Base-by-base conservation (phyloP, 2,329 filamentous ascomycete species). In the Colletotrichum sp. region DNA sequence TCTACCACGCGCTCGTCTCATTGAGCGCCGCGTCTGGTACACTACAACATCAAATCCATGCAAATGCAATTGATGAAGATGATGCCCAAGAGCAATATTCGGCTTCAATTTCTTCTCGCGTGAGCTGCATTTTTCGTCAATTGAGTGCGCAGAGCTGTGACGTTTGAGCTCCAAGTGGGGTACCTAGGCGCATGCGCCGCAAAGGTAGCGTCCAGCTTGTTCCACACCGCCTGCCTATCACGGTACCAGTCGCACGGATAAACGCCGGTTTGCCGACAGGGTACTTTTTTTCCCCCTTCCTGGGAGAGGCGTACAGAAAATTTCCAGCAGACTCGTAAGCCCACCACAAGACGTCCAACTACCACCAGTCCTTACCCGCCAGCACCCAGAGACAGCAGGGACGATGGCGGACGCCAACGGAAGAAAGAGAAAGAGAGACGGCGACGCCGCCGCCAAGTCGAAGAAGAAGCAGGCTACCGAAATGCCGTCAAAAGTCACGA, bases 341-440 rank as follows among this genome's bases (percentile, higher is more conserved):
- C 61, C 30, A 58, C 66, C 55, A 76, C 64, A 61, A 71, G 61
- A 75, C 71, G 61, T 48, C 58, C 16, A 22, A 69, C 27, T 36
- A 39, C n/a, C 32, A 52, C 28, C 12, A 25, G 48, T 10, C 22
- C 27, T 22, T 27, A 27, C 25, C 62, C 39, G 36, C 66, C 71
- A 68, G 73, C 66, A 67, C 39, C 25, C 18, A 25, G 52, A 16
- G 22, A 7, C 18, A 27, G 48, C 12, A 70, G n/a, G 7, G n/a
- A 80, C 28, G 48, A 89, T 88, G 87, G 83, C 83, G 36, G 83
- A 85, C 64, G 74, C 80, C 52, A 85, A 82, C 75, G 83, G 80
- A 73, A 89, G 89, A 80, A 92, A 92, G 83, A 86, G 90, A 73
- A 92, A 92, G 84, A 86, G 89, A 76, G 84, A 85, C 22, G 85